phyloP scores from a whole-genome alignment of 179 eudicot genomes.

The Silene noctiflora region DNA sequence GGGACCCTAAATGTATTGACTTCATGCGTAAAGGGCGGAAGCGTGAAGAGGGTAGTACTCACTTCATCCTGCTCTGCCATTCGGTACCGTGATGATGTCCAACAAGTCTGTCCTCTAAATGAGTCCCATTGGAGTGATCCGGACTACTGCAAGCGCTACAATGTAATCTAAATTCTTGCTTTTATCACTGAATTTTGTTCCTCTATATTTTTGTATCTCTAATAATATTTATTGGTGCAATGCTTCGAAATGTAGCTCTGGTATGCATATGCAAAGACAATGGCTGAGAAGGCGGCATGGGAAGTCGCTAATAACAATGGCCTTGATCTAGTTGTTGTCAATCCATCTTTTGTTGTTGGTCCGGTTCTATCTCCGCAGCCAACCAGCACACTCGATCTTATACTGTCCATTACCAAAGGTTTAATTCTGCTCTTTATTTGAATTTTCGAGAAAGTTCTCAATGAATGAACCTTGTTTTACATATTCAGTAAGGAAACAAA shows the following conservation, averaged over 20 bases:
- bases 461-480: too few species aligned
- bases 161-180: conserved; percentile 32
- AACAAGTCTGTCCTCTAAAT: conserved; percentile 56
- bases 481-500: too few species aligned
- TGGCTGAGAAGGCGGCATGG: conserved; percentile 78
- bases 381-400: conserved; percentile 61
- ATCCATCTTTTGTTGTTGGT: conserved; percentile 81
- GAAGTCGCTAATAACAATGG: conserved; percentile 58
- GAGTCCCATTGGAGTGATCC: conserved; percentile 93
- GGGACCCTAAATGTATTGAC: conserved; percentile 71
- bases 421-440: neutral
- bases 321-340: conserved; percentile 69
- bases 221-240: neutral
- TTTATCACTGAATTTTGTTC: neutral
- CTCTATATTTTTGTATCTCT: neutral
- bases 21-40: conserved; percentile 57
- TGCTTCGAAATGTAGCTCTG: conserved; percentile 49
- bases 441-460: too few species aligned
- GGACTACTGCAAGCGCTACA: conserved; percentile 61
- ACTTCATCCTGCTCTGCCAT: conserved; percentile 81
- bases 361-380: conserved; percentile 73
- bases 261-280: conserved; percentile 85
- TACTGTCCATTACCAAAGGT: conserved; percentile 59
- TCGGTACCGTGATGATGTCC: conserved; percentile 59
- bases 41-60: conserved; percentile 64